Conservation (phyloP, 2,329 filamentous ascomycete species). For the Periglandula ipomoeae region DNA sequence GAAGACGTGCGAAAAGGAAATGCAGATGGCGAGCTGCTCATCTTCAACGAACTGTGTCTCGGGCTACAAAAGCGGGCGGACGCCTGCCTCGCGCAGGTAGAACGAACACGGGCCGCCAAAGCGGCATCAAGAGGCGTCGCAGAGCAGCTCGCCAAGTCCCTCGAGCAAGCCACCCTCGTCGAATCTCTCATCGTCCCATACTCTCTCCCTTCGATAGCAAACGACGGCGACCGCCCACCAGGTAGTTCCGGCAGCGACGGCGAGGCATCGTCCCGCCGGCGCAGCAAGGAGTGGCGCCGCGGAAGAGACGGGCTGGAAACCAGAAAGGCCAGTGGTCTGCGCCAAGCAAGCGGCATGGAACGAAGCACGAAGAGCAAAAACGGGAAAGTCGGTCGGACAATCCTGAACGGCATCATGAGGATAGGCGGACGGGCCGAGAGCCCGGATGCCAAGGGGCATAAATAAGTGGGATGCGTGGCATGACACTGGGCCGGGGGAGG, state of each 20-base stretch:
- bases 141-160: conserved; percentile 35
- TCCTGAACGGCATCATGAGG: conserved; percentile 35
- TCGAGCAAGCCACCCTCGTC: conserved; percentile 35
- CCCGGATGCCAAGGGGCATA: conserved; percentile 25
- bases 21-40: conserved; percentile 40
- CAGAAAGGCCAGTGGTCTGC: conserved; percentile 18
- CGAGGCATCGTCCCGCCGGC: conserved; percentile 14
- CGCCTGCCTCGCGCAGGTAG: conserved; percentile 40
- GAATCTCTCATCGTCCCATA: conserved; percentile 24
- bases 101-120: conserved; percentile 33
- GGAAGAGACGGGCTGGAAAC: conserved; percentile 16
- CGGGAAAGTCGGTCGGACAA: conserved; percentile 31
- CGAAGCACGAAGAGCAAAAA: conserved; percentile 26
- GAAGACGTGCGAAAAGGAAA: conserved; percentile 24
- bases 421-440: conserved; percentile 32
- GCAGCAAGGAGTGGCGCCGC: conserved; percentile 23
- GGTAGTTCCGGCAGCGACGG: conserved; percentile 44
- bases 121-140: conserved; percentile 18
- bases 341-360: conserved; percentile 19
- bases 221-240: conserved; percentile 28
- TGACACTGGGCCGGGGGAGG: neutral
- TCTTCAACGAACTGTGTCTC: conserved; percentile 44
- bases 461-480: too few species aligned
- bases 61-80: conserved; percentile 41
- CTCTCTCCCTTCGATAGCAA: conserved; percentile 15